Evolutionary conservation across 495 filamentous ascomycete species (phyloP), one percentile per base, ranked within the genome.

Genomic region (Aspergillus sclerotiicarbonarius): DNA sequence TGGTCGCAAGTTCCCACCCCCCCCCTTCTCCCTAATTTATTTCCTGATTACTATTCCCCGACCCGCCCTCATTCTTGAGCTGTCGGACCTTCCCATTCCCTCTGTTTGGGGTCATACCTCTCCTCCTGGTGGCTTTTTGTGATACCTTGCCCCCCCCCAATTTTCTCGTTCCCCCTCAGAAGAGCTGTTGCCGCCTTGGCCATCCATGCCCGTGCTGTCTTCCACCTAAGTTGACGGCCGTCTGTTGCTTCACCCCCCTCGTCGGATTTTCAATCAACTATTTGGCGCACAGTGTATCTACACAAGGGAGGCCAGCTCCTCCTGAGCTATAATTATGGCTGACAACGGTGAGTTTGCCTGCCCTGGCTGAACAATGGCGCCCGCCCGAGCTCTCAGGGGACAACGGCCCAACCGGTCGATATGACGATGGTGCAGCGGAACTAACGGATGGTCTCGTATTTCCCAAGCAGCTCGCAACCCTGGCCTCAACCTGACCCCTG

Each of bases 401-500:
- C 45, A 56, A 54, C 53, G 58, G 44, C 54, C 56, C 55, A 59
- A 64, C 44, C 54, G 32, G 25, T 46, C 48, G 13, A n/a, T 37
- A 25, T 53, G 39, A 31, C 37, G 41, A 57, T 58, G 49, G 63
- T 57, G 61, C 39, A 54, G 51, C 59, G 65, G 65, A 68, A 63
- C 65, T 71, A 44, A 72, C 68, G 60, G 62, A 66, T 60, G 33
- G 45, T 55, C 48, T 57, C 51, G 37, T 5, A 25, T 30, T 33
- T 51, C 57, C 21, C 37, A 19, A 73, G 64, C 67, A 67, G 67
- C 75, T 62, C 69, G 68, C 57, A 75, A 81, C 60, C 84, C 88
- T 56, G 89, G 87, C 70, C 84, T 98, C 60, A 92, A 95, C 75
- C 85, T 98, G 60, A 91, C 88, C 16, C 77, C 87, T 10, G 91